Conservation (phyloP, 306 rosid species). For the Begonia fuchsioides region DNA sequence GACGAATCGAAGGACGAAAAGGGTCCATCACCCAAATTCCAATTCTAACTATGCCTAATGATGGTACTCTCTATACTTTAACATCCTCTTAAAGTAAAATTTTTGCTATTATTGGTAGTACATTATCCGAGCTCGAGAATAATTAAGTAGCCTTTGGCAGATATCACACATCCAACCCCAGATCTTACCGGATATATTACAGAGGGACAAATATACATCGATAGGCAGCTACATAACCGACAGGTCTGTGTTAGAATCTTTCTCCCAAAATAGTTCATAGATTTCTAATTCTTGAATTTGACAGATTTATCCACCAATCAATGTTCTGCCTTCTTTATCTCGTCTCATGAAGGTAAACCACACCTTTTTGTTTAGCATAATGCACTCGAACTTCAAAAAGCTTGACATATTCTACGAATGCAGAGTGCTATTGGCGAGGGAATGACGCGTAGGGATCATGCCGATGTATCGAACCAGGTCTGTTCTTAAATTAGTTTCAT, state of each 20-base stretch:
- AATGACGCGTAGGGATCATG: conserved; percentile 94
- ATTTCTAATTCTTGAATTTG: not conserved
- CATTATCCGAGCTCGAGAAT: too few species aligned
- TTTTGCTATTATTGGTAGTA: too few species aligned
- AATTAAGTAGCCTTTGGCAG: conserved; percentile 43
- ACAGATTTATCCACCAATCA: conserved; percentile 97
- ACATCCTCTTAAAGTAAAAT: not conserved
- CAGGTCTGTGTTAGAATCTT: too few species aligned
- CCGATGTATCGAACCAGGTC: conserved; percentile 99
- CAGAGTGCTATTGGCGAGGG: conserved; percentile 99
- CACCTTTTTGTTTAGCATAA: conserved; percentile 7
- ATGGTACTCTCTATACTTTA: conserved; percentile 31
- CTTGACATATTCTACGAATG: conserved; percentile 8
- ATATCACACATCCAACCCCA: conserved; percentile 97
- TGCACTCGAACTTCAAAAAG: too few species aligned
- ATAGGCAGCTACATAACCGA: conserved; percentile 91
- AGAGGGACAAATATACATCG: conserved; percentile 95
- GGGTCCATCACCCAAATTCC: conserved; percentile 99
- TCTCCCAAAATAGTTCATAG: conserved; percentile 1
- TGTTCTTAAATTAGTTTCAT: too few species aligned
- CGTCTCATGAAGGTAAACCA: conserved; percentile 90
- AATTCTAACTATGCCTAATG: conserved; percentile 95
- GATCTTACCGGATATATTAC: conserved; percentile 99
- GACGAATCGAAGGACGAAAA: conserved; percentile 96
- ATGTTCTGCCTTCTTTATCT: conserved; percentile 93